Conservation (phyloP, 352 stramenopile genomes). For the Phytophthora pistaciae region DNA sequence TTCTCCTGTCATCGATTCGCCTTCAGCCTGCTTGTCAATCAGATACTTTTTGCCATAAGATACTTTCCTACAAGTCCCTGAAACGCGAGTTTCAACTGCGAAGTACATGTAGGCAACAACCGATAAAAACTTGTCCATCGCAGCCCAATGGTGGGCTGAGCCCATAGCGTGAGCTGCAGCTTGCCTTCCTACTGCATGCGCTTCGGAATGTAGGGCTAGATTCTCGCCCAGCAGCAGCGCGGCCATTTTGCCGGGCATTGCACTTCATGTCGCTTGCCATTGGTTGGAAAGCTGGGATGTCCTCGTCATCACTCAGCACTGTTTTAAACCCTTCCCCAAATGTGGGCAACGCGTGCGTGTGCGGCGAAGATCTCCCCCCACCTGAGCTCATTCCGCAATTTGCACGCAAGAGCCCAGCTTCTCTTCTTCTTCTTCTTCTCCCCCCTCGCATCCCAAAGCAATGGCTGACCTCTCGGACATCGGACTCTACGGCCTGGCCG, state of each 20-base stretch:
- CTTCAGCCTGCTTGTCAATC: neutral
- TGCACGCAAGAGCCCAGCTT: slow-evolving; percentile 22
- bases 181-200: neutral
- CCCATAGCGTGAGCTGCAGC: neutral
- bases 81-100: neutral
- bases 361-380: slow-evolving; percentile 13
- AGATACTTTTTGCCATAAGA: neutral
- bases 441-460: neutral
- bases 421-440: slow-evolving; percentile 10
- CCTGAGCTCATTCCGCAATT: slow-evolving; percentile 37
- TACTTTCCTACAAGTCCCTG: neutral
- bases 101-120: neutral
- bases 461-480: slow-evolving; percentile 86
- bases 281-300: neutral
- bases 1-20: neutral
- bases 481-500: slow-evolving; percentile 92
- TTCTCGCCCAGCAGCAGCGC: neutral
- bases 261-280: slow-evolving; percentile 27
- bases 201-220: neutral
- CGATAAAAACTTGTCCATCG: neutral
- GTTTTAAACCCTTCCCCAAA: slow-evolving; percentile 13
- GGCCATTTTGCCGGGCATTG: neutral
- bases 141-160: too few species aligned
- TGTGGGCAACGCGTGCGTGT: neutral
- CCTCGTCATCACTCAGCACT: slow-evolving; percentile 14